Percentiles rank a stretch among this genome's conserved stretches.
Evolutionary conservation across 345 rosid species (phyloP).

Genomic region (Pelargonium nanum): DNA sequence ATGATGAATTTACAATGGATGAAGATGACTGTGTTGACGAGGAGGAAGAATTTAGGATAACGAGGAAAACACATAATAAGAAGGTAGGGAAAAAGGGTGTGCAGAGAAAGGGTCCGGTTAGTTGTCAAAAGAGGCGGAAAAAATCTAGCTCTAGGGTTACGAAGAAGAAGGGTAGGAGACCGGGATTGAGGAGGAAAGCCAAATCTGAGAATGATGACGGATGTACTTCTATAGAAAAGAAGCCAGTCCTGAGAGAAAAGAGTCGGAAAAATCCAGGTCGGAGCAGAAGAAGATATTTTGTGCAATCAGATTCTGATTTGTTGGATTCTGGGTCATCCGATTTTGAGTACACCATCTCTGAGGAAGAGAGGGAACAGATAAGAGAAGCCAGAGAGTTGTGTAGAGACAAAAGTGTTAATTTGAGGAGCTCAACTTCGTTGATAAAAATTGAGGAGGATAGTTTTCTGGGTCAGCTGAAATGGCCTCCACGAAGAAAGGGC

Average conservation of each 20-base stretch:
- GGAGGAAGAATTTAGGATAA: constrained; percentile 37
- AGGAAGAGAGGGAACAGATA: constrained; percentile 91
- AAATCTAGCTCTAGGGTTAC: constrained; percentile 20
- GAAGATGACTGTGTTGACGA: constrained; percentile 66
- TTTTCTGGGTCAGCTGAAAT: constrained; percentile 30
- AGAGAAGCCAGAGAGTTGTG: constrained; percentile 51
- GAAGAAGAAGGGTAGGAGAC: constrained; percentile 32
- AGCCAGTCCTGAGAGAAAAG: constrained; percentile 26
- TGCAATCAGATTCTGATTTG: constrained; percentile 69
- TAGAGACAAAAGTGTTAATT: constrained; percentile 28
- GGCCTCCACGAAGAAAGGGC: constrained; percentile 42
- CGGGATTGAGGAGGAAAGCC: constrained; percentile 34
- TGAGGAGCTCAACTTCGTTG: constrained; percentile 43
- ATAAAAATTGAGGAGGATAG: constrained; percentile 31
- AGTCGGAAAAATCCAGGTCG: constrained; percentile 23
- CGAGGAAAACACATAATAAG: constrained; percentile 20
- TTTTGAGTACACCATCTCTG: constrained; percentile 73
- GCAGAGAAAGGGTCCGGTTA: constrained; percentile 25
- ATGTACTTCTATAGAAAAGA: constrained; percentile 37
- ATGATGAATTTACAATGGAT: constrained; percentile 53
- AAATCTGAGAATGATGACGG: constrained; percentile 32
- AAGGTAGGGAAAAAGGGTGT: constrained; percentile 24
- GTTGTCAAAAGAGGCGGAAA: constrained; percentile 31
- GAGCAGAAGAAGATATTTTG: constrained; percentile 34
- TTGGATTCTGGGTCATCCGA: constrained; percentile 52